Evolutionary conservation across 2,329 filamentous ascomycete species (phyloP).

Genomic region (Zasmidium angulare): DNA sequence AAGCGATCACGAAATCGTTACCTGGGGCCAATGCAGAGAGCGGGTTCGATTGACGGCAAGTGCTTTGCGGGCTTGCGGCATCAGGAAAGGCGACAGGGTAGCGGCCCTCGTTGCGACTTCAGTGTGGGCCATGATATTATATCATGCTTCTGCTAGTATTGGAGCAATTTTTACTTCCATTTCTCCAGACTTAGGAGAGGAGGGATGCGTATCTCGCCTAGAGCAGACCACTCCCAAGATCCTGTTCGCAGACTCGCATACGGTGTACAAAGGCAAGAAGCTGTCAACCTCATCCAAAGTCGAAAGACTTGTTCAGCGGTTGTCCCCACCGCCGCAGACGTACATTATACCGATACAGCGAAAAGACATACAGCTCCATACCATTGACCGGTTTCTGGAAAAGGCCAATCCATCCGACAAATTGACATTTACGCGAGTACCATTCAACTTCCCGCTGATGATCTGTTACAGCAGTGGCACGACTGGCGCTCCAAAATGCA

Average conservation of each 20-base stretch:
- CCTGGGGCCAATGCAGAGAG: conserved; percentile 42
- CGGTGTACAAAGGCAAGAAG: conserved; percentile 42
- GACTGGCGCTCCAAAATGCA: conserved; percentile 46
- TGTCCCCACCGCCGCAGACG: conserved; percentile 29
- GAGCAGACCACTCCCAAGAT: conserved; percentile 39
- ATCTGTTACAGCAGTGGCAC: conserved; percentile 48
- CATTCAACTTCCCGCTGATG: conserved; percentile 44
- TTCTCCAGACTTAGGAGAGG: conserved; percentile 43
- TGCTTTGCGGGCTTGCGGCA: conserved; percentile 39
- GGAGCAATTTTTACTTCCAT: conserved; percentile 48
- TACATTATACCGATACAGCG: conserved; percentile 31
- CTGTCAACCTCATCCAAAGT: conserved; percentile 35
- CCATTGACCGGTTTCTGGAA: conserved; percentile 36
- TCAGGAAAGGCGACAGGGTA: conserved; percentile 41
- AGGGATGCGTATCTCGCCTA: conserved; percentile 40
- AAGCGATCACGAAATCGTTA: conserved; percentile 37
- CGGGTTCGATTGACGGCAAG: conserved; percentile 39
- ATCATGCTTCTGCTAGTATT: conserved; percentile 42
- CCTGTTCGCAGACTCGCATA: conserved; percentile 43
- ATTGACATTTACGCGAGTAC: conserved; percentile 39
- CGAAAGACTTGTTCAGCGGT: conserved; percentile 31
- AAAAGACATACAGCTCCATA: conserved; percentile 24
- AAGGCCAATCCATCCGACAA: conserved; percentile 31
- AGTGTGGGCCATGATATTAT: conserved; percentile 43
- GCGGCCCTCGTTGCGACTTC: conserved; percentile 46